Evolutionary conservation across 1,284 basidiomycete species (phyloP).

Genomic region (Xanthoconium separans): DNA sequence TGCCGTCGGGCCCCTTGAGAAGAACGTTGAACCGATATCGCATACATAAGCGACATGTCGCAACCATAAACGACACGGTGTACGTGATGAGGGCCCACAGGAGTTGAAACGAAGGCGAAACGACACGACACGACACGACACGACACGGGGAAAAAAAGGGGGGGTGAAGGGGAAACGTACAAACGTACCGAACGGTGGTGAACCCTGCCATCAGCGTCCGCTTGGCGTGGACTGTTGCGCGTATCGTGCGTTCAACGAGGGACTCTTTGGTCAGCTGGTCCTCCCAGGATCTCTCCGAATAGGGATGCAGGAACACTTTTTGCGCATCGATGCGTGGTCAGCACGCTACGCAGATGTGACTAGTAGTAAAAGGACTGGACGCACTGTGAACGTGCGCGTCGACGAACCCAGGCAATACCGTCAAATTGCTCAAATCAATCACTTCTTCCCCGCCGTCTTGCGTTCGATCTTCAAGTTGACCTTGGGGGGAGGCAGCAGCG

Average conservation of each 20-base stretch:
- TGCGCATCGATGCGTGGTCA: not conserved
- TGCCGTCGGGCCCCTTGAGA: not conserved
- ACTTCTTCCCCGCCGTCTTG: not conserved
- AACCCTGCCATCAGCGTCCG: conserved; percentile 63
- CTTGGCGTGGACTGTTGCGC: conserved; percentile 61
- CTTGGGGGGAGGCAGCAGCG: too few species aligned
- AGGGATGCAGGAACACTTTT: conserved; percentile 62
- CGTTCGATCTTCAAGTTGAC: too few species aligned
- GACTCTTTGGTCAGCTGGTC: conserved; percentile 64
- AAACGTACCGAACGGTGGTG: conserved; percentile 59
- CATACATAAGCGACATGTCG: too few species aligned
- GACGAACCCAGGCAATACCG: conserved; percentile 56
- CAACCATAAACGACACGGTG: too few species aligned
- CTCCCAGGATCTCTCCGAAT: conserved; percentile 58
- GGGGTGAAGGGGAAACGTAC: not conserved
- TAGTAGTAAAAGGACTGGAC: not conserved
- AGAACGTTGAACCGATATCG: too few species aligned
- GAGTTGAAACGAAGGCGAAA: too few species aligned
- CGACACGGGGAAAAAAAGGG: too few species aligned
- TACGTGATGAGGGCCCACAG: too few species aligned
- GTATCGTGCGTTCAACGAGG: conserved; percentile 51
- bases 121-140: not conserved
- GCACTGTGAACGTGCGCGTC: not conserved
- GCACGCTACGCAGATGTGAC: too few species aligned
- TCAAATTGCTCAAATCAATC: conserved; percentile 52